Percentiles rank a stretch among this genome's conserved stretches.
Conservation (phyloP, 495 filamentous ascomycete genomes). For the Aspergillus saccharolyticus region DNA sequence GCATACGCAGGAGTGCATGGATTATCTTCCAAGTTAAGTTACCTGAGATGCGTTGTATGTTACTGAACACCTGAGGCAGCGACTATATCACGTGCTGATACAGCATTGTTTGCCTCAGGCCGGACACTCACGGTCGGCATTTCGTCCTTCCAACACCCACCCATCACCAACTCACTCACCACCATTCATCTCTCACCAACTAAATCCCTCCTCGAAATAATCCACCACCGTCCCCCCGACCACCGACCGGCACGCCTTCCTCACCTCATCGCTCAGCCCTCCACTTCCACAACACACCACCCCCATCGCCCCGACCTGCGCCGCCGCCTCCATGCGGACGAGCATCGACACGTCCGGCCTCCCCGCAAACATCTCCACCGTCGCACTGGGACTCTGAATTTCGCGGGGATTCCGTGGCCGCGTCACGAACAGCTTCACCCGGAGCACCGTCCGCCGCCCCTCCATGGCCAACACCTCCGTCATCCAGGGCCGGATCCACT, state of each 20-base stretch:
- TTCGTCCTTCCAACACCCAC: too few relatives aligned
- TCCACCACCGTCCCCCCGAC: not conserved
- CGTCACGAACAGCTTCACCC: conserved; percentile 72
- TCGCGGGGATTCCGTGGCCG: conserved; percentile 60
- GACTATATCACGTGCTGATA: too few relatives aligned
- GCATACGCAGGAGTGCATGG: too few relatives aligned
- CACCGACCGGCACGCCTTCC: not conserved
- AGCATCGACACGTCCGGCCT: conserved; percentile 65
- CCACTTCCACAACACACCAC: conserved; percentile 78
- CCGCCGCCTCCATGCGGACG: conserved; percentile 59
- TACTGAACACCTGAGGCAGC: too few relatives aligned
- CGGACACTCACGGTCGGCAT: too few relatives aligned
- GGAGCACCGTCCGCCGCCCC: conserved; percentile 59
- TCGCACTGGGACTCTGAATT: conserved; percentile 54
- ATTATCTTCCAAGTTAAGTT: too few relatives aligned
- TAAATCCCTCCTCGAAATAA: conserved; percentile 1
- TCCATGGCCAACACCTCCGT: conserved; percentile 65
- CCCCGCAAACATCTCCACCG: conserved; percentile 68
- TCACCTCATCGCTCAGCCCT: conserved; percentile 68
- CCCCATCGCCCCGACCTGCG: conserved; percentile 68
- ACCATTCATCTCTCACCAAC: not conserved
- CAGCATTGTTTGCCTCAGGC: too few relatives aligned
- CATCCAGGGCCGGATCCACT: conserved; percentile 84
- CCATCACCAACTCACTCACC: too few relatives aligned
- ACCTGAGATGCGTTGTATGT: too few relatives aligned